Evolutionary conservation across 345 rosid species (phyloP).

Genomic region (Eucalyptus sp.): DNA sequence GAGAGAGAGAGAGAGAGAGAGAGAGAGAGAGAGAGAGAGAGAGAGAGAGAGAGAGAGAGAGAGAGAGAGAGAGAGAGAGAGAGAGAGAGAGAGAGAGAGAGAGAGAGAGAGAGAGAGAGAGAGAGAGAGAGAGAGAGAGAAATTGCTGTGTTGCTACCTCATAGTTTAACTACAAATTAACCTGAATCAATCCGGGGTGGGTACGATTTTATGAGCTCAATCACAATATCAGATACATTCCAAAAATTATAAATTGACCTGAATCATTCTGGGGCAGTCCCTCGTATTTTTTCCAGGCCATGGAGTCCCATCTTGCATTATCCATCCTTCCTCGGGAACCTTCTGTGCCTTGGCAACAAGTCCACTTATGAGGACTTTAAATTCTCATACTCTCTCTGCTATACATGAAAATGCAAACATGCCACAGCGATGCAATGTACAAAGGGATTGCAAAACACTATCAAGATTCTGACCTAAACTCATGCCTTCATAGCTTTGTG

Average conservation of each 20-base stretch:
- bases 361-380: conserved; percentile 70
- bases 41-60: no score
- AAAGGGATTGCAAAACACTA: background rate
- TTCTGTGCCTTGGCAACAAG: conserved; percentile 73
- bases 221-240: no score
- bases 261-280: conserved; percentile 1
- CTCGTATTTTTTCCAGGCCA: conserved; percentile 96
- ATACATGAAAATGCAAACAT: background rate
- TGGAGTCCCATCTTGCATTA: conserved; percentile 98
- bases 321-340: conserved; percentile 88
- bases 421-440: background rate
- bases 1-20: no score
- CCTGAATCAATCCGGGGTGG: background rate
- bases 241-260: background rate
- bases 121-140: no score
- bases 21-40: no score
- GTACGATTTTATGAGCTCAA: background rate
- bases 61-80: no score
- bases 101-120: no score
- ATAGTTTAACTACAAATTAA: background rate
- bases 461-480: background rate
- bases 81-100: no score
- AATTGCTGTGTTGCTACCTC: background rate
- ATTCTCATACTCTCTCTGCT: conserved; percentile 86
- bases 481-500: conserved; percentile 91